Conservation (phyloP, 306 rosid species). For the Rubus parviflorus region DNA sequence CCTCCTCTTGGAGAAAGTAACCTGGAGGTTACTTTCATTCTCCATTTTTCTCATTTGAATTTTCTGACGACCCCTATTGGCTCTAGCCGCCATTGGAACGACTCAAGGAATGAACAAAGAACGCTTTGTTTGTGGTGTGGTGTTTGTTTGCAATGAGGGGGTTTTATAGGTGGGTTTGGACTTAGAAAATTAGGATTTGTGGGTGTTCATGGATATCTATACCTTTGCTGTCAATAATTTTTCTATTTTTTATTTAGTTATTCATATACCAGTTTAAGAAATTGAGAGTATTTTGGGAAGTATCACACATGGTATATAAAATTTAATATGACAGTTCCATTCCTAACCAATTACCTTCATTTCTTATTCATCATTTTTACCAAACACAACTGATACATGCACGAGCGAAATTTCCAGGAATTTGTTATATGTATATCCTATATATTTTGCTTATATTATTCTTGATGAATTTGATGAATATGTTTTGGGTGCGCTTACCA, state of each 20-base stretch:
- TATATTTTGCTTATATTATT: background rate
- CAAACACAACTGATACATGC: background rate
- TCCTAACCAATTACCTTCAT: background rate
- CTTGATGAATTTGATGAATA: background rate
- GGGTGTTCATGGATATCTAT: background rate
- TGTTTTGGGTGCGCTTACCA: background rate
- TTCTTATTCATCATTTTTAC: background rate
- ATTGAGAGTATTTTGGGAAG: background rate
- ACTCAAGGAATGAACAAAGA: background rate
- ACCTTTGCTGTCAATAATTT: background rate
- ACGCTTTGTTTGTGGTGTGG: background rate
- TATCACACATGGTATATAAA: background rate
- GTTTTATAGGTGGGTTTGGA: background rate
- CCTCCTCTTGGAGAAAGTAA: conserved; percentile 57
- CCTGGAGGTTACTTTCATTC: conserved; percentile 42
- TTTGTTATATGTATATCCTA: background rate
- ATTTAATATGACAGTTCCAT: background rate
- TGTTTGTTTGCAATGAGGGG: background rate
- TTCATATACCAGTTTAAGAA: background rate
- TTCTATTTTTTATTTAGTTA: background rate
- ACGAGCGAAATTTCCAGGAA: background rate
- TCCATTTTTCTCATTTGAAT: conserved; percentile 40
- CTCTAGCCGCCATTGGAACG: background rate
- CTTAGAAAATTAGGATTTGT: background rate
- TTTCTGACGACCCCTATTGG: conserved; percentile 41